Evolutionary conservation across 1,284 basidiomycete species (phyloP).

Genomic region (Ceratobasidium sp.): DNA sequence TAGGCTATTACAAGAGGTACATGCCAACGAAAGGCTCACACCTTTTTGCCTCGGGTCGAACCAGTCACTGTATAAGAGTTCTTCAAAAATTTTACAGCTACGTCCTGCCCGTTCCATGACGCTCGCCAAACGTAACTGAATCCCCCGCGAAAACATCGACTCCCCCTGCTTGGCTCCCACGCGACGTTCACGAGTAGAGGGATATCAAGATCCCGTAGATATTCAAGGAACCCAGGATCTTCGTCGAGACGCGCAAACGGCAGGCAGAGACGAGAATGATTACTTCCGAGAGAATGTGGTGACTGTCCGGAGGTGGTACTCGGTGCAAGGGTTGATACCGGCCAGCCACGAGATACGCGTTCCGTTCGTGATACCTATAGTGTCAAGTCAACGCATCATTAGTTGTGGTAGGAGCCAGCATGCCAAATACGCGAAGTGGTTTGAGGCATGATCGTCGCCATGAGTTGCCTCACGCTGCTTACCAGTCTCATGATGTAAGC

Average conservation of each 20-base stretch:
- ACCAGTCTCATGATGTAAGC: slow-evolving; percentile 9
- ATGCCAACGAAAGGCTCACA: not conserved
- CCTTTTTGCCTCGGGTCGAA: not conserved
- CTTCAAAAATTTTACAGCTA: not conserved
- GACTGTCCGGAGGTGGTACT: not conserved
- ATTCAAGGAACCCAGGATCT: not conserved
- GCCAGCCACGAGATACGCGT: not conserved
- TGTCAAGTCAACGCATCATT: not conserved
- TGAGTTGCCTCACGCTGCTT: not conserved
- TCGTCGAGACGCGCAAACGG: not conserved
- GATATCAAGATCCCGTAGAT: not conserved
- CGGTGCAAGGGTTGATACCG: not conserved
- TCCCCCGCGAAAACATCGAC: not conserved
- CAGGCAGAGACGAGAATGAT: not conserved
- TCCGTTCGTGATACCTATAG: not conserved
- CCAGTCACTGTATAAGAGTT: not conserved
- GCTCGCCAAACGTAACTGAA: not conserved
- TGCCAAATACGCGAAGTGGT: not conserved
- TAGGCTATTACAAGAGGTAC: not conserved
- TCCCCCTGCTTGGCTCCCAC: not conserved
- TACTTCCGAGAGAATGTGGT: not conserved
- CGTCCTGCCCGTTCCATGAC: not conserved
- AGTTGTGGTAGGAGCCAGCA: not conserved
- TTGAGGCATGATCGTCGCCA: not conserved
- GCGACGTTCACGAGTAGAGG: not conserved